Conservation (phyloP, 108 stramenopile species). For the Cafeteria roenbergensis region DNA sequence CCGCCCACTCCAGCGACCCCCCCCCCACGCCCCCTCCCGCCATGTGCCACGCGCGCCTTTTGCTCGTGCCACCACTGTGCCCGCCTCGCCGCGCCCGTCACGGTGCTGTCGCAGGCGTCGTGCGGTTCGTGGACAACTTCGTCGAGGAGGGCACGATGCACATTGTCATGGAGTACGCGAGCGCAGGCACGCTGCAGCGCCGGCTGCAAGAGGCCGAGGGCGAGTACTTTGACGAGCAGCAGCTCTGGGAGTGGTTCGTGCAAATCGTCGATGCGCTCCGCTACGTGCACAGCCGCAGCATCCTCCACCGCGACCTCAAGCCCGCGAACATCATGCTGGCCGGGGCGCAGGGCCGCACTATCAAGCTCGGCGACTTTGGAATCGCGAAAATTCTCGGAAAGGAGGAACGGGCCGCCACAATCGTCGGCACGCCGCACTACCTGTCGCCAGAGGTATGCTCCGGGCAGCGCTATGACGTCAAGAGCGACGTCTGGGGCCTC, state of each 20-base stretch:
- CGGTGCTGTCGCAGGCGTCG: slow-evolving; percentile 1
- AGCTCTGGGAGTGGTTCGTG: slow-evolving; percentile 37
- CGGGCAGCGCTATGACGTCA: slow-evolving; percentile 32
- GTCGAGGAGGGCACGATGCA: slow-evolving; percentile 33
- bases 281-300: slow-evolving; percentile 38
- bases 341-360: slow-evolving; percentile 2
- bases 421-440: slow-evolving; percentile 53
- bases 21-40: background rate
- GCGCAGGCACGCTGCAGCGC: slow-evolving; percentile 31
- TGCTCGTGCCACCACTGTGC: too few relatives aligned
- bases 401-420: slow-evolving; percentile 14
- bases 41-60: background rate
- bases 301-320: slow-evolving; percentile 50
- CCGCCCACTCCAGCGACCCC: background rate
- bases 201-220: slow-evolving; percentile 11
- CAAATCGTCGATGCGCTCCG: slow-evolving; percentile 36
- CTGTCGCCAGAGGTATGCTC: slow-evolving; percentile 36
- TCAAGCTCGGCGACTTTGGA: slow-evolving; percentile 40
- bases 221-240: slow-evolving; percentile 26
- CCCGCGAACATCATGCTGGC: slow-evolving; percentile 44
- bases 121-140: slow-evolving; percentile 7
- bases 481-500: slow-evolving; percentile 43
- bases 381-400: slow-evolving; percentile 33
- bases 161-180: slow-evolving; percentile 35
- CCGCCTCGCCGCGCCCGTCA: too few relatives aligned